Base-by-base conservation (phyloP, 371 early-diverging fungal species). In the Saksenaea oblongispora region DNA sequence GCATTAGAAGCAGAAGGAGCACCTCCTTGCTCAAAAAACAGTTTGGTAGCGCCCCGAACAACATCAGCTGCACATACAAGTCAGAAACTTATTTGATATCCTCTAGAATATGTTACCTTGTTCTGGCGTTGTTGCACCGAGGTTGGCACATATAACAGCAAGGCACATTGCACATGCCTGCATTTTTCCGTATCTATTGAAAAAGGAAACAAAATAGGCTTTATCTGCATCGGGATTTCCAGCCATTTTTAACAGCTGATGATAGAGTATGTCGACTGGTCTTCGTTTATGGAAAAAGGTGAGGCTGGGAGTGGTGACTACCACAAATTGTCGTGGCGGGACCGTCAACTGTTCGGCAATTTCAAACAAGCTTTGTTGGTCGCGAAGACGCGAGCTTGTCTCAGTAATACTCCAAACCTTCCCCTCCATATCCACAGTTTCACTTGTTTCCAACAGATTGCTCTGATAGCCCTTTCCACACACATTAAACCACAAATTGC, bases 321-420 rank as follows among this genome's bases (percentile, higher is more conserved):
- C 84, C 1, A 89, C 80, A 66, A 91, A 93, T 42, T 80, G 79
- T 34, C 94, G 77, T 4, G 87, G 74, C 10, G 89, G 85, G 18
- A 71, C 62, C 5, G 80, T 73, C 2, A 87, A 67, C 60, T 87
- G 91, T 1, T 85, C 82, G 1, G 84, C 83, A 39, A 93, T 70
- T 64, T 93, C 93, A 18, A 71, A 75, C 5, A 70, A 39, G 7
- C 36, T 41, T n/a, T 59, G 64, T 5, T 64, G 54, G 10, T 63
- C 67, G 1, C 36, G 31, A 8, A 53, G n/a, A 14, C 64, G 53
- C n/a, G 58, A 17, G 9, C 59, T 57, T 9, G 61, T 59, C 69
- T 94, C 95, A 1, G 88, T 81, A 65, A 94, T 89, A n/a, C 85
- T 87, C 88, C 90, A 93, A 13, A 89, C 86, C 61, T 89, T 89